These are phyloP conservation scores for Forsythia viridissima DNA, from an alignment of 257 asterid genomes.

Conservation along the genomic window DNA sequence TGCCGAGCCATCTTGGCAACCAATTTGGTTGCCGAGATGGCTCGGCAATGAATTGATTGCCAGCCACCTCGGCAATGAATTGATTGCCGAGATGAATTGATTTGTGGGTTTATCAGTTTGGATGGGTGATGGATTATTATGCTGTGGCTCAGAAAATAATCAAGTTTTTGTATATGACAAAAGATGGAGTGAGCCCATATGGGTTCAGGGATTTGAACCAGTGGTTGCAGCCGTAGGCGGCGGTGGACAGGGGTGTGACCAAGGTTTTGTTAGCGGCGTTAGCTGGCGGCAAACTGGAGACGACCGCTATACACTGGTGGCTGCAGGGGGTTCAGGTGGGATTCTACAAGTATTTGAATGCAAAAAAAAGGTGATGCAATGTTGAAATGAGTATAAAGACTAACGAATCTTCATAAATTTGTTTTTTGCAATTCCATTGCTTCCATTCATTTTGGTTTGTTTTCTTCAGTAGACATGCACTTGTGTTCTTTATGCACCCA, in stretches of 20 bases:
- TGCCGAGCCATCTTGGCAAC: too few relatives aligned
- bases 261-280: conserved; percentile 67
- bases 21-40: too few relatives aligned
- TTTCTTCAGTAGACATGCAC: neutral
- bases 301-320: conserved; percentile 71
- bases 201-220: conserved; percentile 57
- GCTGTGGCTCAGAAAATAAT: conserved; percentile 88
- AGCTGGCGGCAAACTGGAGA: conserved; percentile 79
- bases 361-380: conserved; percentile 17
- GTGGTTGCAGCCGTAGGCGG: neutral
- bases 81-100: too few relatives aligned
- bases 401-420: neutral
- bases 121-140: conserved; percentile 66
- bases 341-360: conserved; percentile 72
- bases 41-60: too few relatives aligned
- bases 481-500: neutral
- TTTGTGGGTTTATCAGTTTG: conserved; percentile 86
- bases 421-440: neutral
- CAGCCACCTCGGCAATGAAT: too few relatives aligned
- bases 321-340: conserved; percentile 79
- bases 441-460: neutral
- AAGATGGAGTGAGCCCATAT: conserved; percentile 83
- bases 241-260: neutral
- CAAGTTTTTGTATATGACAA: conserved; percentile 76
- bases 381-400: neutral